These are phyloP conservation scores for Astrothelium macrocarpum DNA, from an alignment of 495 filamentous ascomycete genomes.

Conservation along the genomic window DNA sequence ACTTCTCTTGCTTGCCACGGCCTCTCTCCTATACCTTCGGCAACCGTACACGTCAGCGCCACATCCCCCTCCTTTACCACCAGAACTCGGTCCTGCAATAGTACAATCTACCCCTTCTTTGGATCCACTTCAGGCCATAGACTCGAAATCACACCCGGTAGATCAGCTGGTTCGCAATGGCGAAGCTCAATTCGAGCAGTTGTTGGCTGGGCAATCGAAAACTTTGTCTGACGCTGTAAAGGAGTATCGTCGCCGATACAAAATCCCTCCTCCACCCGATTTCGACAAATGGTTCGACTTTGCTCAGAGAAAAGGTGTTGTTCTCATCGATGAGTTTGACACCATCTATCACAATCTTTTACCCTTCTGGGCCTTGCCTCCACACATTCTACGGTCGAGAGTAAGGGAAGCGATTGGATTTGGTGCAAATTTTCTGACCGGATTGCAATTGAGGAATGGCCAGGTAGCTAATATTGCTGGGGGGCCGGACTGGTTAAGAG, in stretches of 20 bases:
- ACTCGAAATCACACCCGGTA: conserved; percentile 40
- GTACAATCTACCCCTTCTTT: conserved; percentile 10
- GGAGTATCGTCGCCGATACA: conserved; percentile 50
- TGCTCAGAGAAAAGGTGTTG: conserved; percentile 50
- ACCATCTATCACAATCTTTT: conserved; percentile 59
- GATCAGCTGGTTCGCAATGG: conserved; percentile 36
- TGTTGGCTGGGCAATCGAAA: conserved; percentile 24
- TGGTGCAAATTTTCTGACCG: conserved; percentile 29
- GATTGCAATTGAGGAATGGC: conserved; percentile 29
- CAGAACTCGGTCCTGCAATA: background rate
- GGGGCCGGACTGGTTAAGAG: conserved; percentile 40
- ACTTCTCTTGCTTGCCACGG: background rate
- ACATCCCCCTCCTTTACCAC: background rate
- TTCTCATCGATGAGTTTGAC: conserved; percentile 66
- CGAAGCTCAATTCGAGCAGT: background rate
- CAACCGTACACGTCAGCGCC: conserved; percentile 9
- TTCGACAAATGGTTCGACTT: conserved; percentile 71
- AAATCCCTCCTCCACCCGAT: conserved; percentile 48
- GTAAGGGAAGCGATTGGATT: conserved; percentile 27
- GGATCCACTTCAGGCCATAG: conserved; percentile 21
- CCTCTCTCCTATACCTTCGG: conserved; percentile 8
- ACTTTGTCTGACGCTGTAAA: conserved; percentile 44
- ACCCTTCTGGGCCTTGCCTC: conserved; percentile 64
- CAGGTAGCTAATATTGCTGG: conserved; percentile 43
- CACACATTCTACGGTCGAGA: conserved; percentile 46